Conservation (phyloP, 176 grass and related monocot species). For the Chloris gayana region DNA sequence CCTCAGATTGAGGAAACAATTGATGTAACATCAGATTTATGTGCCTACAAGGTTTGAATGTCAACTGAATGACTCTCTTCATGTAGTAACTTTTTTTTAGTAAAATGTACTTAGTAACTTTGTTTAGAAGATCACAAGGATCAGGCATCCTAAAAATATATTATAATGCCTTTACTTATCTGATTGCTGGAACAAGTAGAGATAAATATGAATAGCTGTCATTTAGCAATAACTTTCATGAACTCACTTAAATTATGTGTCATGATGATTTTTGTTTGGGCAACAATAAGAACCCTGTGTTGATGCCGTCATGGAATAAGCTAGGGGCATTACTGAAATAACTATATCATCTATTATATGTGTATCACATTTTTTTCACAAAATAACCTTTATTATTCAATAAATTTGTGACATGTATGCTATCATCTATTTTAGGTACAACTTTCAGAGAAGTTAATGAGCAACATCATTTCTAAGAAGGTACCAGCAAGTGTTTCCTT, state of each 20-base stretch:
- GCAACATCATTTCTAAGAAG: constrained; percentile 94
- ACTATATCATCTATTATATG: constrained; percentile 5
- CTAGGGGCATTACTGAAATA: constrained; percentile 1
- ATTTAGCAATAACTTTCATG: constrained; percentile 1
- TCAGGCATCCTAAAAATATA: constrained; percentile 7
- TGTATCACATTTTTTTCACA: not conserved
- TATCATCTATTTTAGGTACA: constrained; percentile 70
- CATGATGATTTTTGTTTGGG: not conserved
- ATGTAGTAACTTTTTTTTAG: too few relatives aligned
- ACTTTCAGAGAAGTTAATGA: constrained; percentile 97
- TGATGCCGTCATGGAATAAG: not conserved
- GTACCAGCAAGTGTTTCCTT: constrained; percentile 32
- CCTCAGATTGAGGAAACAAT: constrained; percentile 97
- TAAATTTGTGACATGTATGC: constrained; percentile 23
- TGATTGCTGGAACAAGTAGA: constrained; percentile 17
- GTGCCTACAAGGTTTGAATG: constrained; percentile 88
- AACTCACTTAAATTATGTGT: not conserved
- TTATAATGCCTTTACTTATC: constrained; percentile 19
- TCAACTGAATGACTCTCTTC: constrained; percentile 22
- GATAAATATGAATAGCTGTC: not conserved
- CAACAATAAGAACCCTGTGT: not conserved
- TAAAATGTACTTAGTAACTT: too few relatives aligned
- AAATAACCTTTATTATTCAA: not conserved
- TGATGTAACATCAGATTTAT: constrained; percentile 98
- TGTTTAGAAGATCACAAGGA: not conserved